Evolutionary conservation across 495 filamentous ascomycete species (phyloP).

Genomic region (Haplographium delicatum): DNA sequence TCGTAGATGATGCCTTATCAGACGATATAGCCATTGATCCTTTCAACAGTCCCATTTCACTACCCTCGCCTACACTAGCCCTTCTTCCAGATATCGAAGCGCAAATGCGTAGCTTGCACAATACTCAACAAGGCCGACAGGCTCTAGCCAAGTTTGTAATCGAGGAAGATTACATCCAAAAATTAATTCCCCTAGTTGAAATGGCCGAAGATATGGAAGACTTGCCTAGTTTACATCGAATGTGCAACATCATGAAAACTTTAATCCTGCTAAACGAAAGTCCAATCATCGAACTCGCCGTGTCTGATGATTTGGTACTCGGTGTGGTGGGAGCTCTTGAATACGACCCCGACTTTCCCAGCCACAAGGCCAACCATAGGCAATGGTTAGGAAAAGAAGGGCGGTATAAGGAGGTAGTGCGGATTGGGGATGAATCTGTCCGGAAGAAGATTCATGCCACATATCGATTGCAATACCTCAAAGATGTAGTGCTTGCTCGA

Average conservation of each 20-base stretch:
- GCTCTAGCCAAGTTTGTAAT: constrained; percentile 86
- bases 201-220: constrained; percentile 89
- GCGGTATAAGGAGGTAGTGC: constrained; percentile 93
- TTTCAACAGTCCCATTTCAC: constrained; percentile 56
- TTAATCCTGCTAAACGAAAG: constrained; percentile 93
- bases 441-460: constrained; percentile 91
- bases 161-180: constrained; percentile 76
- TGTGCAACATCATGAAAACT: constrained; percentile 98
- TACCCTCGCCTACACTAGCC: constrained; percentile 73
- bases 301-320: constrained; percentile 81
- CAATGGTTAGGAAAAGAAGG: constrained; percentile 86
- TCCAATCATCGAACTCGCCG: constrained; percentile 85
- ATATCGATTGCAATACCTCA: constrained; percentile 95
- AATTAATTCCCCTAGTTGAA: constrained; percentile 77
- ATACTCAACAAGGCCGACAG: constrained; percentile 72
- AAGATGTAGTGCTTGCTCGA: constrained; percentile 92
- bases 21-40: constrained; percentile 72
- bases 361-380: constrained; percentile 94
- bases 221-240: constrained; percentile 73
- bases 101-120: constrained; percentile 68
- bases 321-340: constrained; percentile 95
- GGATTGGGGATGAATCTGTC: constrained; percentile 74
- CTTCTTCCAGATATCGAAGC: constrained; percentile 79
- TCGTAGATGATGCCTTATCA: constrained; percentile 80
- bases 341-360: constrained; percentile 98